A percentile compares a stretch with the other conserved stretches of the same genome.
phyloP scores from a whole-genome alignment of 805 yeast species.

The Torulaspora indica region DNA sequence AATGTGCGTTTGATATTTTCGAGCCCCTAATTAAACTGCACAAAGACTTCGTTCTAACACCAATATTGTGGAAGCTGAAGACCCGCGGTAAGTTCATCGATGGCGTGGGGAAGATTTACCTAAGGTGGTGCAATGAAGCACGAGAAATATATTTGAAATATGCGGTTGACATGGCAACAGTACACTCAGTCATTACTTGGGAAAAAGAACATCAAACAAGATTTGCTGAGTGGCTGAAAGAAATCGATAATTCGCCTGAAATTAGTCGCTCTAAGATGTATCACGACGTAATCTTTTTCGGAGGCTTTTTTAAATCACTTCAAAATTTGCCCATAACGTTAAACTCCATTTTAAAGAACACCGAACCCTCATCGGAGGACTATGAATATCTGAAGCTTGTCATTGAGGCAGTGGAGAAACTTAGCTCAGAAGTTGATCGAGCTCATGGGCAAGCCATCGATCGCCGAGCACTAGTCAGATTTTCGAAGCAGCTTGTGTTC shows the following conservation, averaged over 20 bases:
- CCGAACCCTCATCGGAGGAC: constrained; percentile 48
- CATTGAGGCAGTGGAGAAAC: constrained; percentile 47
- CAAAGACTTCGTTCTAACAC: constrained; percentile 48
- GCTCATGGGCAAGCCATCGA: constrained; percentile 60
- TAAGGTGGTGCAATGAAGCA: constrained; percentile 60
- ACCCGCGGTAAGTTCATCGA: constrained; percentile 63
- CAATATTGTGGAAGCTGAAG: constrained; percentile 52
- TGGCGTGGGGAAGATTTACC: constrained; percentile 58
- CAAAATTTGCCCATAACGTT: constrained; percentile 61
- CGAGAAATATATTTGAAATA: constrained; percentile 51
- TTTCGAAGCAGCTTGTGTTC: constrained; percentile 40
- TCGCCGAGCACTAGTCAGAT: constrained; percentile 47
- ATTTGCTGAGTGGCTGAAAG: constrained; percentile 55
- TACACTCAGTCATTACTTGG: constrained; percentile 50
- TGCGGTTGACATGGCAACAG: constrained; percentile 57
- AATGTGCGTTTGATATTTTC: constrained; percentile 55
- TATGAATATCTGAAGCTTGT: constrained; percentile 48
- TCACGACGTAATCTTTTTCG: constrained; percentile 52
- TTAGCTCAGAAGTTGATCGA: constrained; percentile 58
- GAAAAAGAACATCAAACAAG: constrained; percentile 42
- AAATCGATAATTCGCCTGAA: constrained; percentile 46
- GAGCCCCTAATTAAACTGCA: constrained; percentile 53
- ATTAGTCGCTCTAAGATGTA: constrained; percentile 42
- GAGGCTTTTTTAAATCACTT: constrained; percentile 51
- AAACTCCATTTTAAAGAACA: constrained; percentile 50